Percentiles rank a stretch among this genome's conserved stretches.
Evolutionary conservation across 768 basidiomycete genomes (phyloP).

Genomic region (Tylopilus cervinicoccineus): DNA sequence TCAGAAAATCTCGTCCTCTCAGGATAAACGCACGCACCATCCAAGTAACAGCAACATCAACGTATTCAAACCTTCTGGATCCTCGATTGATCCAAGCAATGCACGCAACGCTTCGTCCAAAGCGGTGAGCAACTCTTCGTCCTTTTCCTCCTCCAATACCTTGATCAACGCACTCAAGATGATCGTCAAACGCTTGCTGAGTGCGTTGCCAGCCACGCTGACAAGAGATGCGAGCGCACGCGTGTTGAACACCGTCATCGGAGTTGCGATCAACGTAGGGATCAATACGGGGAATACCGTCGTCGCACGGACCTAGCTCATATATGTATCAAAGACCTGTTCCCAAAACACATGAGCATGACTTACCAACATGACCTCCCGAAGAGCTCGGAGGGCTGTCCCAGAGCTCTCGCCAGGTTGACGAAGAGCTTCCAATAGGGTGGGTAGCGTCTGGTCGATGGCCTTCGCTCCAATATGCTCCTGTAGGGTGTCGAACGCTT

Average conservation of each 20-base stretch:
- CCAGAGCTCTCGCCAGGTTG: slow-evolving; percentile 93
- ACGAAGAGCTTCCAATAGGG: slow-evolving; percentile 86
- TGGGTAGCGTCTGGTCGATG: slow-evolving; percentile 96
- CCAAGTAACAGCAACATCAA: slow-evolving; percentile 86
- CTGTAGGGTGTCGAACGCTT: slow-evolving; percentile 87
- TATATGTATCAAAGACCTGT: background rate
- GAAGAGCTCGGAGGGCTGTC: slow-evolving; percentile 88
- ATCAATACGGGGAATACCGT: slow-evolving; percentile 98
- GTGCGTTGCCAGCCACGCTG: slow-evolving; percentile 86
- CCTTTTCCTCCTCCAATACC: slow-evolving; percentile 62
- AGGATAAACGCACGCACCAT: slow-evolving; percentile 60
- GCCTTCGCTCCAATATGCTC: slow-evolving; percentile 86
- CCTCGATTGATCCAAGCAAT: slow-evolving; percentile 73
- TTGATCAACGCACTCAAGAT: slow-evolving; percentile 80
- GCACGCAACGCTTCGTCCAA: slow-evolving; percentile 74
- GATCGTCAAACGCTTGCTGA: slow-evolving; percentile 76
- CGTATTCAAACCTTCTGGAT: slow-evolving; percentile 85
- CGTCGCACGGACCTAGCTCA: slow-evolving; percentile 75
- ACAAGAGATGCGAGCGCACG: slow-evolving; percentile 87
- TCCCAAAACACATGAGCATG: background rate
- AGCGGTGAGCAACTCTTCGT: slow-evolving; percentile 67
- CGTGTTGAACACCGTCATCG: slow-evolving; percentile 94
- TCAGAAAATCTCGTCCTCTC: too few species aligned
- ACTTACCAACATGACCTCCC: slow-evolving; percentile 89
- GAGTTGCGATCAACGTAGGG: slow-evolving; percentile 84